Base-by-base conservation (phyloP, 371 early-diverging fungal genomes). In the Actinomortierella ambigua region DNA sequence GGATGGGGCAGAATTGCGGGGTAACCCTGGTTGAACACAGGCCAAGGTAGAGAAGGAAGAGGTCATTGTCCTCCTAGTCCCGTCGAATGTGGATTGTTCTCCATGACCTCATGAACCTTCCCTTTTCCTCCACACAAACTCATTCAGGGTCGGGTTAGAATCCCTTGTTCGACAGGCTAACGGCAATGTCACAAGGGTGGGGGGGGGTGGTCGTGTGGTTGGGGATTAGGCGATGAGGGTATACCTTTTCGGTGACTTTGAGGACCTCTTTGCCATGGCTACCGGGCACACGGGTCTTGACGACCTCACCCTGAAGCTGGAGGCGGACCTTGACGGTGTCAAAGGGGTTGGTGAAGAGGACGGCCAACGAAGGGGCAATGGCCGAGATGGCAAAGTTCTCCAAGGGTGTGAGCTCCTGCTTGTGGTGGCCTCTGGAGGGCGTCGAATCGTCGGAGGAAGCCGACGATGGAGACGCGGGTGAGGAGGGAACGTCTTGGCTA, bases 321-420 rank as follows among this genome's bases (percentile, higher is more conserved):
- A 88, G 77, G 13, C 89, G 80, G 41, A 88, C 87, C 61, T 84
- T 86, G 67, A 84, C 86, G 27, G 87, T 87, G 55, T 87, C 87
- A 58, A 85, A 87, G 2, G 88, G 88, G 62, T 88, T 86, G 55
- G 88, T 88, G 78, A 88, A 87, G 52, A 88, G 68, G 40, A 85
- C 87, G 27, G 88, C 88, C 29, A 78, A 65, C 17, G 85, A 83
- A 1, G 86, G 86, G 3, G 86, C 81, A 44, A 81, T 15, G 13
- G 84, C 82, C 17, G 84, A 83, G 50, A 86, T 75, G 11, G 71
- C 77, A 77, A 84, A 83, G 63, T 76, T 78, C 61, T 85, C 84
- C 20, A 71, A 47, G 46, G 65, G 66, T 1, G 69, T 69, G 55
- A 76, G 57, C 29, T 76, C 67, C 48, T 53, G 52, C 68, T 73